Evolutionary conservation across 2,329 filamentous ascomycete genomes (phyloP).

Genomic region (Alternaria novae-zelandiae): DNA sequence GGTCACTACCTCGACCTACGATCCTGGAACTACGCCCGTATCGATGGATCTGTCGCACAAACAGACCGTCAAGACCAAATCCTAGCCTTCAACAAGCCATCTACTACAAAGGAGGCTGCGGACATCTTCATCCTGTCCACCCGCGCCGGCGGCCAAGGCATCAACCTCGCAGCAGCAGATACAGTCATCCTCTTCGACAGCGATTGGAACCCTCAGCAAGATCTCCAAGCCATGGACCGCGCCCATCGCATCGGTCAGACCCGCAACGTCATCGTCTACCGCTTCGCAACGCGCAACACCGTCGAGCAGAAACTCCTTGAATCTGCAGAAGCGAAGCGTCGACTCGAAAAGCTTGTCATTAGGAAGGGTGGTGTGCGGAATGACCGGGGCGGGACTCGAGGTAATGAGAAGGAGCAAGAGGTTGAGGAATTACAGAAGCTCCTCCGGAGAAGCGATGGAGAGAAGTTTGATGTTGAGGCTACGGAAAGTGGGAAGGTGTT

Average conservation of each 20-base stretch:
- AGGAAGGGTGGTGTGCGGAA: constrained; percentile 77
- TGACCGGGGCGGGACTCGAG: constrained; percentile 62
- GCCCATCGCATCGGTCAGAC: constrained; percentile 95
- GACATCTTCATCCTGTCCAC: constrained; percentile 89
- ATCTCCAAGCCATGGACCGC: constrained; percentile 94
- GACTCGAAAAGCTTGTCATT: constrained; percentile 93
- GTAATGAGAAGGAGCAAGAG: constrained; percentile 50
- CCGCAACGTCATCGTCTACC: constrained; percentile 88
- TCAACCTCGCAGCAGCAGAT: constrained; percentile 90
- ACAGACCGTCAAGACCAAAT: constrained; percentile 58
- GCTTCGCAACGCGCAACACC: constrained; percentile 89
- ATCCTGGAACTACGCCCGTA: constrained; percentile 82
- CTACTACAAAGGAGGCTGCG: constrained; percentile 30
- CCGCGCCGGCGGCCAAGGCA: constrained; percentile 90
- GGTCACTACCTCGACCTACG: constrained; percentile 86
- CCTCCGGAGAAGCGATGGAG: constrained; percentile 69
- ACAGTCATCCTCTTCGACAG: constrained; percentile 91
- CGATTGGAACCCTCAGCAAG: constrained; percentile 96
- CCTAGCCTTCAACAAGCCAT: constrained; percentile 55
- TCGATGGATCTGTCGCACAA: constrained; percentile 87
- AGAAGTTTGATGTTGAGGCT: constrained; percentile 63
- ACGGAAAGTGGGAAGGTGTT: constrained; percentile 71
- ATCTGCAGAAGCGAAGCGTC: constrained; percentile 88
- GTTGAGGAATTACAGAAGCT: constrained; percentile 57
- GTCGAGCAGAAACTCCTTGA: constrained; percentile 88